phyloP scores from a whole-genome alignment of 208 protist genomes.

The Crithidia bombi region DNA sequence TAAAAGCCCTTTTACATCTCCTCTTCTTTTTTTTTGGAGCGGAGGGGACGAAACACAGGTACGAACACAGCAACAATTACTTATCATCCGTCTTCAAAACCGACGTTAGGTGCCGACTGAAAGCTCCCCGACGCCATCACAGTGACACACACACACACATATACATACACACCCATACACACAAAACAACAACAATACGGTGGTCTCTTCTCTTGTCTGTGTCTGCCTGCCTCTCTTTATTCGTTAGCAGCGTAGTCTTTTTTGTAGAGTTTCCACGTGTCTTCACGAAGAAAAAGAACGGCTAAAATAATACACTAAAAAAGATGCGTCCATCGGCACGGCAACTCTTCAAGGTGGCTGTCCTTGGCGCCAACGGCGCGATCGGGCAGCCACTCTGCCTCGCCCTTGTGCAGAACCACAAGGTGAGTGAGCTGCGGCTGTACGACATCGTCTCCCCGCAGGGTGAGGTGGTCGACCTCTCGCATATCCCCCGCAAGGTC shows the following conservation, averaged over 20 bases:
- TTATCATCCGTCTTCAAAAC: too few species aligned
- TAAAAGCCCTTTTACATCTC: too few species aligned
- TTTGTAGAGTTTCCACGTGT: background rate
- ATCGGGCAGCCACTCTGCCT: conserved; percentile 97
- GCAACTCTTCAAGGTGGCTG: conserved; percentile 61
- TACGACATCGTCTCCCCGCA: conserved; percentile 82
- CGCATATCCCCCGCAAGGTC: conserved; percentile 81
- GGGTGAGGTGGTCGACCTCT: conserved; percentile 89
- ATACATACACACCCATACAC: background rate
- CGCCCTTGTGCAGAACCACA: conserved; percentile 85
- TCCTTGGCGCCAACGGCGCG: conserved; percentile 94
- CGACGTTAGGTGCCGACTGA: too few species aligned
- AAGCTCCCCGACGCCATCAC: too few species aligned
- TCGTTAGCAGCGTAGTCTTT: too few species aligned
- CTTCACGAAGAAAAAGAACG: background rate
- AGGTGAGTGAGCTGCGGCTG: conserved; percentile 79
- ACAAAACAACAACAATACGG: too few species aligned
- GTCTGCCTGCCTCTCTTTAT: background rate
- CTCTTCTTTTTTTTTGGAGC: too few species aligned
- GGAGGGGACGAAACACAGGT: too few species aligned
- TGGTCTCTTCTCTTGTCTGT: too few species aligned
- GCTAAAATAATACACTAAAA: background rate
- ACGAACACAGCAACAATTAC: too few species aligned
- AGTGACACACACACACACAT: background rate
- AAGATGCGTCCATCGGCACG: conserved; percentile 5